Conservation (phyloP, 306 rosid genomes). For the Luffa aegyptiaca region DNA sequence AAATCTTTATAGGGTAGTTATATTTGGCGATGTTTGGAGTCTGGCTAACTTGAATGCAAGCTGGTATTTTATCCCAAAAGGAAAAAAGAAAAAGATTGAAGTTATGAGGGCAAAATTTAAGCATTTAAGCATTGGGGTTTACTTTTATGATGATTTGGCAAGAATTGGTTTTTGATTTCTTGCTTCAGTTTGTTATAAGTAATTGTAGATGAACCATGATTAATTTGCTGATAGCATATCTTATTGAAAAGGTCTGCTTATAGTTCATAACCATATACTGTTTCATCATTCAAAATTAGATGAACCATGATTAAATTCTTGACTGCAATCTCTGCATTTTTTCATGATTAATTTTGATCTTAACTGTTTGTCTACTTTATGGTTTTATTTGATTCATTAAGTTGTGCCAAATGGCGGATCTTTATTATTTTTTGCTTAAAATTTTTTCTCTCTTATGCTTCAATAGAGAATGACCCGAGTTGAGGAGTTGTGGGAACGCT, state of each 20-base stretch:
- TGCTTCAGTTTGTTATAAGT: background rate
- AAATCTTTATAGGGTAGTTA: background rate
- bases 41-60: background rate
- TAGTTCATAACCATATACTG: too few relatives aligned
- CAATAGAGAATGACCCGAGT: slow-evolving; percentile 58
- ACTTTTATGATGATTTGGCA: background rate
- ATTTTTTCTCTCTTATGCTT: background rate
- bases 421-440: background rate
- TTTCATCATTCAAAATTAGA: too few relatives aligned
- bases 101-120: background rate
- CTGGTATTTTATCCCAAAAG: background rate
- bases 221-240: too few relatives aligned
- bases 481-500: slow-evolving; percentile 78
- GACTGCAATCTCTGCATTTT: background rate
- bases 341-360: background rate
- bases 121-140: background rate
- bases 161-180: background rate
- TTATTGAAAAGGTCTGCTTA: too few relatives aligned
- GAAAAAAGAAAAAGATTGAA: background rate
- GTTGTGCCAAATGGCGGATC: too few relatives aligned
- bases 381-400: background rate
- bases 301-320: background rate
- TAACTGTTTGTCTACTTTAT: background rate
- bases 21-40: background rate
- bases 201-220: background rate